Evolutionary conservation across 441 rosid species (phyloP).

Genomic region (Metrosideros polymorpha): DNA sequence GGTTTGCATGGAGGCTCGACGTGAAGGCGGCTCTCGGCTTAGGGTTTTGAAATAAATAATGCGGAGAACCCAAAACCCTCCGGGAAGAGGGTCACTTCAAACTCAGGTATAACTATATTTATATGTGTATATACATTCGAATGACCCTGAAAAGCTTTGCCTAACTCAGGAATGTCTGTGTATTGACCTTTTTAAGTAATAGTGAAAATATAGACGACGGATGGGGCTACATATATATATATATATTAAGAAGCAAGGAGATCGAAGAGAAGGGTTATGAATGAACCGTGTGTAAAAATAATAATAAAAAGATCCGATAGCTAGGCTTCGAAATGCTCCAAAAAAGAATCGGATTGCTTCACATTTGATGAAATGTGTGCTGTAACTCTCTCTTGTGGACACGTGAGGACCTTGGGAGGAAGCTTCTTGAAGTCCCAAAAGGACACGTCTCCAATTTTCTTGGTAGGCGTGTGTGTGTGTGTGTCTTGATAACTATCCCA

Average conservation of each 20-base stretch:
- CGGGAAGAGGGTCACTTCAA: not conserved
- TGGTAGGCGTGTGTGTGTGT: not conserved
- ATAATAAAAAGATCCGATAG: not conserved
- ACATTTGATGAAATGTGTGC: not conserved
- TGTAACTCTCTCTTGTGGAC: not conserved
- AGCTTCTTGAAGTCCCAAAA: not conserved
- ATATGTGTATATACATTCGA: not conserved
- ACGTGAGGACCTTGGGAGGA: not conserved
- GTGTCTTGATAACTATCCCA: not conserved
- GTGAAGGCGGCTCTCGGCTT: conserved; percentile 10
- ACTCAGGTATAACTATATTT: not conserved
- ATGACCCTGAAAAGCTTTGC: not conserved
- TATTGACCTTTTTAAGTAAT: not conserved
- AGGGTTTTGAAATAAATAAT: not conserved
- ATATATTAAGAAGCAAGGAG: not conserved
- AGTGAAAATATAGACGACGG: not conserved
- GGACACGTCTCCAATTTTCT: not conserved
- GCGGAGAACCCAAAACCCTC: not conserved
- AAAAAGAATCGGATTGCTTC: not conserved
- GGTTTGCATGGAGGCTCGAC: conserved; percentile 16
- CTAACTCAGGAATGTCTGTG: not conserved
- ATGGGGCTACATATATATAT: not conserved
- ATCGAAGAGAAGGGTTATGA: not conserved
- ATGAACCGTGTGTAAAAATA: not conserved
- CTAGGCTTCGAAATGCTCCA: not conserved